A percentile compares a stretch with the other conserved stretches of the same genome.
These are phyloP conservation scores for Fragilaria radians DNA, from an alignment of 108 stramenopile genomes.

Conservation along the genomic window DNA sequence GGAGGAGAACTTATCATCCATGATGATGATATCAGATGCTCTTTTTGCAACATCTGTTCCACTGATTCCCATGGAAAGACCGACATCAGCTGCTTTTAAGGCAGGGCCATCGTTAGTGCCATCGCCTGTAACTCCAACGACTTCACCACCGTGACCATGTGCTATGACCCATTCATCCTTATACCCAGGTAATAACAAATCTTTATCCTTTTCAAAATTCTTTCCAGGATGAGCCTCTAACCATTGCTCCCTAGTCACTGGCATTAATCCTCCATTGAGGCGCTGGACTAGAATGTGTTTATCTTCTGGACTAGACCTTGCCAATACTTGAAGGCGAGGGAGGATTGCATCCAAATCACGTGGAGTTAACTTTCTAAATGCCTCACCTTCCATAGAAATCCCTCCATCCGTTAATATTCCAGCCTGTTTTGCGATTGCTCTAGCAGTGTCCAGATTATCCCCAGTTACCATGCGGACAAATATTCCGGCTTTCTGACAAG, in stretches of 20 bases:
- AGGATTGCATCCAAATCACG: conserved; percentile 61
- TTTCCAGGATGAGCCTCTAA: conserved; percentile 42
- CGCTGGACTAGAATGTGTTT: conserved; percentile 93
- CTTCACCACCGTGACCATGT: conserved; percentile 61
- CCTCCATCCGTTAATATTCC: conserved; percentile 79
- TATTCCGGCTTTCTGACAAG: conserved; percentile 88
- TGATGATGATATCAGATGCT: conserved; percentile 98
- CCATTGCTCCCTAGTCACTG: conserved; percentile 53
- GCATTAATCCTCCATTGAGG: conserved; percentile 76
- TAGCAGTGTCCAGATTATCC: conserved; percentile 90
- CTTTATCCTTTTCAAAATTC: conserved; percentile 47
- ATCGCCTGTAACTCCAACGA: conserved; percentile 97
- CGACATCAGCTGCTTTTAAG: conserved; percentile 95
- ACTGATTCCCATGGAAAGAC: conserved; percentile 93
- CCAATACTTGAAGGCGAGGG: conserved; percentile 84
- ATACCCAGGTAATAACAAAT: conserved; percentile 62
- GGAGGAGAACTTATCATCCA: conserved; percentile 98
- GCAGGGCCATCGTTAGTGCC: conserved; percentile 98
- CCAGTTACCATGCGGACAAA: conserved; percentile 98
- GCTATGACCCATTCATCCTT: conserved; percentile 55
- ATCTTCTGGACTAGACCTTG: conserved; percentile 92
- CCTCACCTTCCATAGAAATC: conserved; percentile 69
- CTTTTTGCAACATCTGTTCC: conserved; percentile 99
- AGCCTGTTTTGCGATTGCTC: conserved; percentile 89
- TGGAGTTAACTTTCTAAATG: conserved; percentile 71